Conservation (phyloP, 176 grass and related monocot genomes). For the Ensete ventricosum region DNA sequence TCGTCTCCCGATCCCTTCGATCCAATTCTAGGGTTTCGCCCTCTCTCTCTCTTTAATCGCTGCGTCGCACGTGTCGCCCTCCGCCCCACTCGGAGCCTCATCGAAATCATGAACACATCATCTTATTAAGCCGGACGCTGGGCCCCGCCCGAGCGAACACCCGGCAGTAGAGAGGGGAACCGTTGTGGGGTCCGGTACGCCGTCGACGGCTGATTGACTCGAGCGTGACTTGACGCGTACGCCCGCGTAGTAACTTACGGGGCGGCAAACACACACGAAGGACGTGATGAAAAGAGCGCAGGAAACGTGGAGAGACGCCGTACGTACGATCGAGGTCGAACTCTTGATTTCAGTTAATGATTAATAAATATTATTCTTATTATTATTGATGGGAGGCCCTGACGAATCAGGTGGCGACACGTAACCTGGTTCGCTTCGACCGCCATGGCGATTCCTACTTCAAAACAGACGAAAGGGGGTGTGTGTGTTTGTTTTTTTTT, state of each 20-base stretch:
- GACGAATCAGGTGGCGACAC: background rate
- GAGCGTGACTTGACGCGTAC: background rate
- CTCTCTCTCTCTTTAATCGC: background rate
- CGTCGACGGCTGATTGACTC: background rate
- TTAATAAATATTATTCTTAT: too few relatives aligned
- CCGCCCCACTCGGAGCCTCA: too few relatives aligned
- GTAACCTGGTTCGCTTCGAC: background rate
- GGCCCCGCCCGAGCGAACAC: background rate
- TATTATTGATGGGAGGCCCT: background rate
- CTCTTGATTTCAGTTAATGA: too few relatives aligned
- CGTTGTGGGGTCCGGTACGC: background rate
- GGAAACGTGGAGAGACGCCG: too few relatives aligned
- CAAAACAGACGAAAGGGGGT: too few relatives aligned
- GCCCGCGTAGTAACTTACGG: background rate
- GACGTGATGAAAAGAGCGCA: too few relatives aligned
- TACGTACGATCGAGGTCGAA: too few relatives aligned
- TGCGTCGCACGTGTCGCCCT: background rate
- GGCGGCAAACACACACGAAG: background rate
- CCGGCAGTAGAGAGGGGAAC: background rate
- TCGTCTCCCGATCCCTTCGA: too few relatives aligned
- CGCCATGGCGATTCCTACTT: too few relatives aligned
- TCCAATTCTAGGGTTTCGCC: background rate
- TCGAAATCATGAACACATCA: too few relatives aligned
- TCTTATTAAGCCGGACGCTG: too few relatives aligned
- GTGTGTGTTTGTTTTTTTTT: too few relatives aligned